These are phyloP conservation scores for Albophoma yamanashiensis DNA, from an alignment of 2,329 filamentous ascomycete species.

Conservation along the genomic window DNA sequence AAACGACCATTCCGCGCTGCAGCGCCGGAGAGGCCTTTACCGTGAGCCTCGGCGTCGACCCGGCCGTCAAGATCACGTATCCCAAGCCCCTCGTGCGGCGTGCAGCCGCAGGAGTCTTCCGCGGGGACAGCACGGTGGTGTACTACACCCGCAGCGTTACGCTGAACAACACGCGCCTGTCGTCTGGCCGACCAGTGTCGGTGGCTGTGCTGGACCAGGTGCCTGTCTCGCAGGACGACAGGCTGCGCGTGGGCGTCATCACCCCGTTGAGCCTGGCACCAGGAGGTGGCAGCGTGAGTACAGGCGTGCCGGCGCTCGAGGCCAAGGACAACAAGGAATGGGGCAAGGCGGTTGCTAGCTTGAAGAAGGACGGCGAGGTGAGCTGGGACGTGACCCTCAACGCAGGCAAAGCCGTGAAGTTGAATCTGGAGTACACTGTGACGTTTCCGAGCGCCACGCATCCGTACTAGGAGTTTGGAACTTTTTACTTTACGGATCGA, in stretches of 20 bases:
- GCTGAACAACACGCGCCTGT: constrained; percentile 35
- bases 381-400: constrained; percentile 44
- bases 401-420: constrained; percentile 38
- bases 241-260: constrained; percentile 36
- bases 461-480: background rate
- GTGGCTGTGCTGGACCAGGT: constrained; percentile 45
- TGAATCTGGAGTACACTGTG: constrained; percentile 50
- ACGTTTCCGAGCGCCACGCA: constrained; percentile 37
- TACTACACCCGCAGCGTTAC: constrained; percentile 32
- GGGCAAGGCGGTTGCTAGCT: constrained; percentile 36
- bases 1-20: constrained; percentile 39
- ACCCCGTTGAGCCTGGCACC: constrained; percentile 32
- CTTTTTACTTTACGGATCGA: background rate
- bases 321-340: constrained; percentile 23
- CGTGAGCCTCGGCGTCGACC: constrained; percentile 45
- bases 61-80: constrained; percentile 40
- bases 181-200: constrained; percentile 24
- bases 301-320: constrained; percentile 16
- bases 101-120: constrained; percentile 36
- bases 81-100: constrained; percentile 40
- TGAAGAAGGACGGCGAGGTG: constrained; percentile 45
- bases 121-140: constrained; percentile 35
- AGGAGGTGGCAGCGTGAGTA: constrained; percentile 22
- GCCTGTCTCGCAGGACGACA: constrained; percentile 46
- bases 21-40: constrained; percentile 38